Base-by-base conservation (phyloP, 108 stramenopile species). In the Conticribra guillardii region DNA sequence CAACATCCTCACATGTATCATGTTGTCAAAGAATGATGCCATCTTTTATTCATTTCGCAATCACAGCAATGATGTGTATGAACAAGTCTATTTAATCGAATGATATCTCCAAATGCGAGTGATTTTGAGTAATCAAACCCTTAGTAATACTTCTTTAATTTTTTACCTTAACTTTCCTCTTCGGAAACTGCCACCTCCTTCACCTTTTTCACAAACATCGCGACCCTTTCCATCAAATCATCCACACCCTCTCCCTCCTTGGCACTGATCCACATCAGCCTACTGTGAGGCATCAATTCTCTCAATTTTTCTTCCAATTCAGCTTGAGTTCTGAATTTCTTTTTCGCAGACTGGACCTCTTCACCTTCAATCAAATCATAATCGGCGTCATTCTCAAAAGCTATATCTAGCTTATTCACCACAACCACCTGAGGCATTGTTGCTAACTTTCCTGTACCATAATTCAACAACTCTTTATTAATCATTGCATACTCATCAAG, bases 371-470 rank as follows among this genome's bases (percentile, higher is more conserved):
- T n/a, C n/a, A n/a, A n/a, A 0, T 52, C 41, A 37, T 32, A 7
- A 31, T 54, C 68, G 14, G 63, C 63, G n/a, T 67, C 69, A 51
- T 82, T 84, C 16, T 75, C 80, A 23, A 74, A 74, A 4, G 65
- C 73, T 26, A 80, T 82, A 79, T 98, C 98, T n/a, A 95, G 62
- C 72, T 98, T 98, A 82, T 98, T 98, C 41, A 97, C 86, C 3
- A 96, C 94, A 23, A 97, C 95, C 4, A 97, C 91, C 74, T 97
- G 98, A 8, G 97, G 96, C 91, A 97, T 97, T 11, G 69, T 46
- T 9, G 93, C 97, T 32, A 99, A 69, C 48, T 91, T 84, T 33
- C 92, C 91, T 9, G 88, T 94, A 37, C 95, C 95, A 69, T 96
- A 98, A 24, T 89, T 87, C 64, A 86, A 56, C 33, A 99, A 74